Evolutionary conservation across 306 rosid genomes (phyloP), one percentile per base, ranked within the genome.

Genomic region (Fragaria nilgerrensis): DNA sequence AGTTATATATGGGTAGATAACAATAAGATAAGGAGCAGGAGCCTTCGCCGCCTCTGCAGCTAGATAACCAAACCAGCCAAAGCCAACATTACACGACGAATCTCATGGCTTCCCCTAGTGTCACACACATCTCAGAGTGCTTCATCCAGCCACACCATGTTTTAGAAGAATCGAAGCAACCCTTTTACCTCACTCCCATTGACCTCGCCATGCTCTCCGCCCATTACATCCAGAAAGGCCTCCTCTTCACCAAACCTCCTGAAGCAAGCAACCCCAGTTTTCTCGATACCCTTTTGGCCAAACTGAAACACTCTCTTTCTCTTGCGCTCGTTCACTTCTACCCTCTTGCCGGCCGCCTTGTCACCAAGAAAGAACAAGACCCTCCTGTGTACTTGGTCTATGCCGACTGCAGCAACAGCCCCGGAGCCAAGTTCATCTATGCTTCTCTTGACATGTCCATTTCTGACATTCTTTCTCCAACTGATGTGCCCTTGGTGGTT

Each of bases 151-250:
- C 89, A 1, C 62, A 66, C 34, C 23, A 45, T 7, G 58, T 55
- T 68, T 37, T 83, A 1, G 70, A 83, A 29, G 82, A 72, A 8
- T 66, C 84, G 5, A 75, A 80, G 43, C 58, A 70, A 15, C 82
- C 83, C 47, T 68, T 69, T 22, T 27, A 88, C 88, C 62, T 93
- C 53, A 2, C 81, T 5, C 91, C 89, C 2, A 75, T 62, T 65
- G 98, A 91, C 27, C 65, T 88, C 9, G 19, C 22, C 62, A 65
- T 87, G 91, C 71, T 91, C 52, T 86, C 96, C 0, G n/a, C 1
- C 1, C 62, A 85, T 69, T 88, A 91, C 4, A 93, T 89, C 43
- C 96, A 90, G 48, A 86, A 88, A 45, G 96, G 98, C 7, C 89
- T 91, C 5, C 85, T 89, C 66, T 91, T 86, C 80, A 75, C 70